These are phyloP conservation scores for Aspergillus taichungensis DNA, from an alignment of 495 filamentous ascomycete species.

Conservation along the genomic window DNA sequence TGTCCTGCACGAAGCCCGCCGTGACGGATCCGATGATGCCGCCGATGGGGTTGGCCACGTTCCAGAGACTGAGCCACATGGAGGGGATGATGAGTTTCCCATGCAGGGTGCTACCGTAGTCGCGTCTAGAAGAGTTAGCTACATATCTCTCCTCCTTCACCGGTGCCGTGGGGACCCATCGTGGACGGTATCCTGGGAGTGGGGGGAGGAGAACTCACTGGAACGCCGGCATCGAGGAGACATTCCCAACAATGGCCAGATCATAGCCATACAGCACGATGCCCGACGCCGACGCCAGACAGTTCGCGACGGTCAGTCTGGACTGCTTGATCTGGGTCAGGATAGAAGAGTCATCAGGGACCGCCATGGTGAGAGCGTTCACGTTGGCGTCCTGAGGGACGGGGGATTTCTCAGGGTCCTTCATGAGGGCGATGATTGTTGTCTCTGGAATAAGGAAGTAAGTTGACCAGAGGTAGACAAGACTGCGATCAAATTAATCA, in stretches of 20 bases:
- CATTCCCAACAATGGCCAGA: constrained; percentile 37
- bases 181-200: not conserved
- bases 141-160: no score
- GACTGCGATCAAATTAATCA: no score
- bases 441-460: no score
- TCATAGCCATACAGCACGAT: constrained; percentile 43
- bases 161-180: not conserved
- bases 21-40: constrained; percentile 31
- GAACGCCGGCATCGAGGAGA: constrained; percentile 37
- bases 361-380: no score
- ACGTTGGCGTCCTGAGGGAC: no score
- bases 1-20: constrained; percentile 34
- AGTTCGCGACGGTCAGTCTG: constrained; percentile 7
- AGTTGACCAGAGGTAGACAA: no score
- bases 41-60: constrained; percentile 30
- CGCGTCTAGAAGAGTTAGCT: constrained; percentile 15
- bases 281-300: constrained; percentile 21
- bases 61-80: constrained; percentile 40
- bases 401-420: no score
- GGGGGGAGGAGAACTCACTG: constrained; percentile 15
- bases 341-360: no score
- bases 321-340: no score
- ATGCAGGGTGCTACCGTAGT: constrained; percentile 24
- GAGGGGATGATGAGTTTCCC: constrained; percentile 36
- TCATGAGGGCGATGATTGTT: no score